Percentiles rank a stretch among this genome's conserved stretches.
These are phyloP conservation scores for Poteriospumella lacustris DNA, from an alignment of 108 stramenopile species.

Conservation along the genomic window DNA sequence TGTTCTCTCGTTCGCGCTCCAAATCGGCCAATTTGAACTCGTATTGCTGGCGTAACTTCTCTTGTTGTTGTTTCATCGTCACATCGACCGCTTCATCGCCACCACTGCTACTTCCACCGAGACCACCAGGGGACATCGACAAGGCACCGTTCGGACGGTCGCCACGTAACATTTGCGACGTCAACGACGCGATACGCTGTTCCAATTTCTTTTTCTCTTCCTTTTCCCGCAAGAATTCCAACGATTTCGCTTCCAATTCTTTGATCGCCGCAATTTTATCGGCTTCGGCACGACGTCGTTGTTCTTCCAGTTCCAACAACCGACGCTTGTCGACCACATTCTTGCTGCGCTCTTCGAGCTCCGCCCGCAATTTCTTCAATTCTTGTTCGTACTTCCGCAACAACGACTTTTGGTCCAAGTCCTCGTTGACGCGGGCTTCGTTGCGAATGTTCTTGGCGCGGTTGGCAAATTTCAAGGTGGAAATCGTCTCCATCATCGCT, in stretches of 20 bases:
- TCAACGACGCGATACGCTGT: slow-evolving; percentile 53
- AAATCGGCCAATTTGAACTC: slow-evolving; percentile 53
- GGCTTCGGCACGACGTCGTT: slow-evolving; percentile 55
- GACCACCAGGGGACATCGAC: background rate
- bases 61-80: slow-evolving; percentile 41
- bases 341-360: slow-evolving; percentile 52
- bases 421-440: slow-evolving; percentile 50
- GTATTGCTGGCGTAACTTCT: slow-evolving; percentile 43
- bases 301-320: slow-evolving; percentile 58
- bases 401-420: slow-evolving; percentile 62
- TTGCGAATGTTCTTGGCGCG: slow-evolving; percentile 52
- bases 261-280: slow-evolving; percentile 63
- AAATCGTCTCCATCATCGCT: slow-evolving; percentile 71
- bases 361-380: slow-evolving; percentile 56
- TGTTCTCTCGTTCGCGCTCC: slow-evolving; percentile 57
- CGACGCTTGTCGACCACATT: slow-evolving; percentile 62
- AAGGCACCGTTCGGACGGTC: too few relatives aligned
- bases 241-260: slow-evolving; percentile 47
- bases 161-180: slow-evolving; percentile 55
- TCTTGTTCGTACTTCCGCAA: slow-evolving; percentile 65
- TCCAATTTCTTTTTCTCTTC: slow-evolving; percentile 61
- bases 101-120: background rate
- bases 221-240: slow-evolving; percentile 64
- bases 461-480: slow-evolving; percentile 71
- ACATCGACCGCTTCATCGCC: background rate